Conservation (phyloP, 192 early-diverging fungal genomes). For the Coemansia sp. region DNA sequence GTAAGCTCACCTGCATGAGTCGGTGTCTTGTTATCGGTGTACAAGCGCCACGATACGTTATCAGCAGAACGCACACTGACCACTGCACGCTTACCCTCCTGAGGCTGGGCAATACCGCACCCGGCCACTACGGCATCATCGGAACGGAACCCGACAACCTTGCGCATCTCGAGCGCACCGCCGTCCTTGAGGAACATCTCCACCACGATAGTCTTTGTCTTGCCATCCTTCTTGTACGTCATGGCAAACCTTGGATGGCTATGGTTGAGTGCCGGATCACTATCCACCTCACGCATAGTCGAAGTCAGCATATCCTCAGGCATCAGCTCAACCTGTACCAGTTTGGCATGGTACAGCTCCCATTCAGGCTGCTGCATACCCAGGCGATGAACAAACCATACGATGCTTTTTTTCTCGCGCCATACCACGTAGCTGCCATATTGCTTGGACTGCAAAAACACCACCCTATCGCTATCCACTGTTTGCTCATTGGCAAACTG, state of each 20-base stretch:
- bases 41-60: conserved; percentile 29
- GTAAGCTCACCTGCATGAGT: conserved; percentile 21
- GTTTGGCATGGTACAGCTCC: conserved; percentile 44
- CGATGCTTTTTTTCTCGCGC: conserved; percentile 53
- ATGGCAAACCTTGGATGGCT: conserved; percentile 27
- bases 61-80: conserved; percentile 17
- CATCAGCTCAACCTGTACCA: conserved; percentile 39
- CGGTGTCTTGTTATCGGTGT: conserved; percentile 16
- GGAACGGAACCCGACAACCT: conserved; percentile 28
- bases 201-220: conserved; percentile 45
- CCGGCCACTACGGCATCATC: conserved; percentile 14
- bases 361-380: conserved; percentile 34
- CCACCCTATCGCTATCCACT: conserved; percentile 22
- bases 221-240: conserved; percentile 37
- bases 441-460: conserved; percentile 37
- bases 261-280: conserved; percentile 22
- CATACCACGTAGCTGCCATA: conserved; percentile 55
- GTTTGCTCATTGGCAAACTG: conserved; percentile 26
- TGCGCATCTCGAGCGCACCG: conserved; percentile 44
- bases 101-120: conserved; percentile 5
- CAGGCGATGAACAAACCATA: conserved; percentile 45
- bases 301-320: conserved; percentile 47
- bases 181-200: conserved; percentile 35
- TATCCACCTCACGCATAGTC: conserved; percentile 38
- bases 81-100: conserved; percentile 3